A percentile compares a stretch with the other conserved stretches of the same genome.
Evolutionary conservation across 176 grass and related monocot genomes (phyloP).

Genomic region (Musa schizocarpa): DNA sequence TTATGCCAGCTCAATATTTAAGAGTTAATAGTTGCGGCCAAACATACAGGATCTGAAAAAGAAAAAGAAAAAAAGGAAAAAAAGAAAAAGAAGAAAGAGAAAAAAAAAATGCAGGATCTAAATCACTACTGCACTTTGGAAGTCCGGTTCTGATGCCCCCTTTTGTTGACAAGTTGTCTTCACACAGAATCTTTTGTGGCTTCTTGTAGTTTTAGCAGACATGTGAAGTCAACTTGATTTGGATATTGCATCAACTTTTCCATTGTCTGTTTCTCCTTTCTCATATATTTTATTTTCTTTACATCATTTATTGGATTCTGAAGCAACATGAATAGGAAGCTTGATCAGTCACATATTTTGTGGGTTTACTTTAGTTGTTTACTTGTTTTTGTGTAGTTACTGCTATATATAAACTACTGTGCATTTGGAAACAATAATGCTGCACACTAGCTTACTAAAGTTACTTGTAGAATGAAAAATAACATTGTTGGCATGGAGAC

Average conservation of each 20-base stretch:
- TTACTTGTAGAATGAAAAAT: conserved; percentile 77
- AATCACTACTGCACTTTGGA: not conserved
- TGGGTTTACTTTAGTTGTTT: not conserved
- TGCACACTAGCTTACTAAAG: not conserved
- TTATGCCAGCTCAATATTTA: no score
- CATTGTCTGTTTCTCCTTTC: no score
- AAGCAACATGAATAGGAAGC: no score
- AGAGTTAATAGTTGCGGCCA: no score
- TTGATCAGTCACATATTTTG: not conserved
- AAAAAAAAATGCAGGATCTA: not conserved
- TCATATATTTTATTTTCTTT: not conserved
- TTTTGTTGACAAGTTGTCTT: not conserved
- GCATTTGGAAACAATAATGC: not conserved
- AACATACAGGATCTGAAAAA: no score
- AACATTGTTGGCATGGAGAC: conserved; percentile 93
- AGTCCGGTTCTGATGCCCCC: not conserved
- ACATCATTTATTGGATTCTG: not conserved
- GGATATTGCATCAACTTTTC: not conserved
- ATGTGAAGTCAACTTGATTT: not conserved
- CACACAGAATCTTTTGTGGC: not conserved
- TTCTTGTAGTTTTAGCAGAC: not conserved
- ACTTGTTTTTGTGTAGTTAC: not conserved
- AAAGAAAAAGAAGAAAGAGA: not conserved
- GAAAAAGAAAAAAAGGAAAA: not conserved
- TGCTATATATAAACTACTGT: not conserved